A percentile compares a stretch with the other conserved stretches of the same genome.
Conservation (phyloP, 345 rosid species). For the Citrus medica region DNA sequence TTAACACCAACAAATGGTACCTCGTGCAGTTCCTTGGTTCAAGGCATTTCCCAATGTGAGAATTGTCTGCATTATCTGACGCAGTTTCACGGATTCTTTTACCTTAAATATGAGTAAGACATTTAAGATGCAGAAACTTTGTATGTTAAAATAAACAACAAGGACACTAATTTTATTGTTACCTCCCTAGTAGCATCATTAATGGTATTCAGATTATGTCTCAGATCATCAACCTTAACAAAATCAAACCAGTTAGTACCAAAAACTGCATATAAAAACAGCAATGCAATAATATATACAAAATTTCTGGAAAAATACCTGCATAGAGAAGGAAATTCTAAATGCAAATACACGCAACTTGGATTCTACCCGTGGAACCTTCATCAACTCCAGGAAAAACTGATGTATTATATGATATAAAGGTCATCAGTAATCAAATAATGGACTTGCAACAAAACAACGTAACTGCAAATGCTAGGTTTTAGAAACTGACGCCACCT, state of each 20-base stretch:
- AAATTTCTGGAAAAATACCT: conserved; percentile 44
- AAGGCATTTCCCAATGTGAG: conserved; percentile 95
- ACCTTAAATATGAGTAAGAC: conserved; percentile 48
- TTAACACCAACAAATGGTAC: conserved; percentile 30
- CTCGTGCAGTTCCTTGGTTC: conserved; percentile 98
- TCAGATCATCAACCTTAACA: conserved; percentile 76
- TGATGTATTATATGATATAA: conserved; percentile 33
- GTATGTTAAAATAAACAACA: conserved; percentile 4
- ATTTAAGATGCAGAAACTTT: conserved; percentile 21
- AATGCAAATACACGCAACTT: conserved; percentile 95
- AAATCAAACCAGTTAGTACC: conserved; percentile 8
- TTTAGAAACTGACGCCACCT: not conserved
- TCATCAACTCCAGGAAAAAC: conserved; percentile 96
- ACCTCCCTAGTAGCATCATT: conserved; percentile 83
- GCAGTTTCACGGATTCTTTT: conserved; percentile 84
- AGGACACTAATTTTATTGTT: conserved; percentile 14
- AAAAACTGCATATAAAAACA: conserved; percentile 7
- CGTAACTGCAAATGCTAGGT: not conserved
- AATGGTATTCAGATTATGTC: conserved; percentile 59
- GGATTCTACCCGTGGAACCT: conserved; percentile 94
- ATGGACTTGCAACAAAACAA: conserved; percentile 9
- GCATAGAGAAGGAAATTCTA: conserved; percentile 79
- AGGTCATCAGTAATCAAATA: conserved; percentile 22
- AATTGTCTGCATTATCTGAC: conserved; percentile 98
- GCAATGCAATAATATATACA: not conserved